Evolutionary conservation across 2,329 filamentous ascomycete species (phyloP), one percentile per base, ranked within the genome.

Genomic region (Calonectria crousiana): DNA sequence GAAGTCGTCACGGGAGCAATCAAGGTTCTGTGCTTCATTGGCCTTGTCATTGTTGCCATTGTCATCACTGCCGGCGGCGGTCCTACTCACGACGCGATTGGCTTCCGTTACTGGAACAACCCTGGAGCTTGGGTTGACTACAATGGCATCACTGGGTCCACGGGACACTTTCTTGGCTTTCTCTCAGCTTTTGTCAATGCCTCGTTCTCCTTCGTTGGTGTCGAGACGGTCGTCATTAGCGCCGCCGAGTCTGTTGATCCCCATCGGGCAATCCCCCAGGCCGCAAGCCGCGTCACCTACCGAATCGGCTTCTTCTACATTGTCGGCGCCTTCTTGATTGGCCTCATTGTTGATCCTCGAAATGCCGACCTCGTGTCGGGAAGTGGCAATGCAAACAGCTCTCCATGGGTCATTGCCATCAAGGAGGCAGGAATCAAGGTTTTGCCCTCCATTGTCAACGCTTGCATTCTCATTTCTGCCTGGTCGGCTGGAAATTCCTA

Each of bases 371-470:
- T 95, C 75, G 88, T 91, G 0, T 80, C 78, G 0, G 76, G 74
- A 1, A 64, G 76, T 2, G 84, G 85, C 0, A 78, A 79, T 10
- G 78, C 92, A 4, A 89, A 88, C 9, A 90, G 91, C 1, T 92
- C 90, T 20, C 92, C 92, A 0, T 91, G 92, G 84, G 91, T 92
- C n/a, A 90, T 92, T 74, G 93, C 93, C n/a, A 95, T 95, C 84
- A 88, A 92, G 78, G 86, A 89, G 20, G 88, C 93, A 2, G 88
- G 90, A 4, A 95, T 96, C 78, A 84, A 85, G 2, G 89, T 88
- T 0, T 88, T 95, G 1, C 90, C 93, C 74, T 90, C 90, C 44
- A 88, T 94, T 72, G 92, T 94, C 84, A 94, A 95, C 79, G 92
- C 89, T 26, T 92, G 90, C 26, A 91, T 94, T 76, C 84, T 94